A percentile compares a stretch with the other conserved stretches of the same genome.
These are phyloP conservation scores for Cryomyces antarcticus DNA, from an alignment of 495 filamentous ascomycete species.

Conservation along the genomic window DNA sequence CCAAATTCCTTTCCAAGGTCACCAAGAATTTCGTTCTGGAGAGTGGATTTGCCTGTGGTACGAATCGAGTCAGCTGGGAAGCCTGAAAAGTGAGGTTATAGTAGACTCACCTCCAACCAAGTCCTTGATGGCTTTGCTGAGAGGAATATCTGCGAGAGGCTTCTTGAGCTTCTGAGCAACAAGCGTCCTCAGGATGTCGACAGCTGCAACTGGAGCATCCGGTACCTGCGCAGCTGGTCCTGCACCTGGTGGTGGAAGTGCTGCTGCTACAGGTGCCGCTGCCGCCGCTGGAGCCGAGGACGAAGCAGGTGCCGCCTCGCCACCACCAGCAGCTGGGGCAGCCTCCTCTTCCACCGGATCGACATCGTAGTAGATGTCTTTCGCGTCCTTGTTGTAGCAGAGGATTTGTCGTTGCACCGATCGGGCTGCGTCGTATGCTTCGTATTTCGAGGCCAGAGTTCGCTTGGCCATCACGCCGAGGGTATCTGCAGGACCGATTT, in stretches of 20 bases:
- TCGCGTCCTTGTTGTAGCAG: conserved; percentile 98
- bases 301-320: conserved; percentile 18
- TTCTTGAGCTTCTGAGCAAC: conserved; percentile 99
- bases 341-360: conserved; percentile 87
- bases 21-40: conserved; percentile 89
- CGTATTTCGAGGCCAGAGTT: conserved; percentile 91
- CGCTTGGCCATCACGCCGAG: conserved; percentile 94
- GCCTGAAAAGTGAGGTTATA: not conserved
- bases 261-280: conserved; percentile 29
- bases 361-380: conserved; percentile 98
- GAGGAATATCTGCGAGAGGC: conserved; percentile 63
- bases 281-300: conserved; percentile 28
- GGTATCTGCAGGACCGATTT: conserved; percentile 95
- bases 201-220: conserved; percentile 67
- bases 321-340: conserved; percentile 28
- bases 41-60: conserved; percentile 70
- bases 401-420: conserved; percentile 92
- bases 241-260: conserved; percentile 43
- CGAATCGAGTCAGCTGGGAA: conserved; percentile 4
- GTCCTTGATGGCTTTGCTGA: conserved; percentile 97
- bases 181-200: conserved; percentile 74
- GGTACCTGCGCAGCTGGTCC: conserved; percentile 80
- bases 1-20: conserved; percentile 97
- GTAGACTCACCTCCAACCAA: conserved; percentile 70
- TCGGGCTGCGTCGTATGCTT: conserved; percentile 93